A percentile compares a stretch with the other conserved stretches of the same genome.
Conservation (phyloP, 768 basidiomycete species). For the Rhodosporidiobolus odoratus region DNA sequence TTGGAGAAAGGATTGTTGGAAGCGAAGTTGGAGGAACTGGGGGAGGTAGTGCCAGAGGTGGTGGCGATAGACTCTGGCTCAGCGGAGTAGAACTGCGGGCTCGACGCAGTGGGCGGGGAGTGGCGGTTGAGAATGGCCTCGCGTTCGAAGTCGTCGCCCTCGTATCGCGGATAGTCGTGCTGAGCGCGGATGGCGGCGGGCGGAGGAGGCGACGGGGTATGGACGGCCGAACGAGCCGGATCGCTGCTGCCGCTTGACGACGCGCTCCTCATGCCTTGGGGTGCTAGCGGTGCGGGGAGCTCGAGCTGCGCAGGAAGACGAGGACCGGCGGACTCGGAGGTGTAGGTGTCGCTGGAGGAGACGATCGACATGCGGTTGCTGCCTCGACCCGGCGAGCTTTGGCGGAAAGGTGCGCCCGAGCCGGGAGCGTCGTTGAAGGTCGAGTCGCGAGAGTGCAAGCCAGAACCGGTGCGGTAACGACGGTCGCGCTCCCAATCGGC, state of each 20-base stretch:
- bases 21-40: not conserved
- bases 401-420: conserved; percentile 39
- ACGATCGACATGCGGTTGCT: conserved; percentile 61
- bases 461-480: conserved; percentile 54
- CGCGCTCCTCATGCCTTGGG: conserved; percentile 16
- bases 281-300: conserved; percentile 43
- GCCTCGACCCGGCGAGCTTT: conserved; percentile 48
- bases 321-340: conserved; percentile 19
- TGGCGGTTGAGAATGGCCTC: conserved; percentile 29
- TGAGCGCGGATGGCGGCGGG: conserved; percentile 7
- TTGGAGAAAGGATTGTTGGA: conserved; percentile 23
- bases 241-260: conserved; percentile 20
- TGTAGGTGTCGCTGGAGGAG: conserved; percentile 53
- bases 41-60: not conserved
- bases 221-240: not conserved
- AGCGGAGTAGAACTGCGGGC: conserved; percentile 1
- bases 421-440: conserved; percentile 53
- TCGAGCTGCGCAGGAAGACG: conserved; percentile 40
- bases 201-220: not conserved
- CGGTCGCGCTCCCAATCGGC: conserved; percentile 94
- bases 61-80: conserved; percentile 2
- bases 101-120: conserved; percentile 5
- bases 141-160: conserved; percentile 32
- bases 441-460: conserved; percentile 62
- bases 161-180: conserved; percentile 39